Base-by-base conservation (phyloP, 768 basidiomycete species). In the Xerocomus spinulosus region DNA sequence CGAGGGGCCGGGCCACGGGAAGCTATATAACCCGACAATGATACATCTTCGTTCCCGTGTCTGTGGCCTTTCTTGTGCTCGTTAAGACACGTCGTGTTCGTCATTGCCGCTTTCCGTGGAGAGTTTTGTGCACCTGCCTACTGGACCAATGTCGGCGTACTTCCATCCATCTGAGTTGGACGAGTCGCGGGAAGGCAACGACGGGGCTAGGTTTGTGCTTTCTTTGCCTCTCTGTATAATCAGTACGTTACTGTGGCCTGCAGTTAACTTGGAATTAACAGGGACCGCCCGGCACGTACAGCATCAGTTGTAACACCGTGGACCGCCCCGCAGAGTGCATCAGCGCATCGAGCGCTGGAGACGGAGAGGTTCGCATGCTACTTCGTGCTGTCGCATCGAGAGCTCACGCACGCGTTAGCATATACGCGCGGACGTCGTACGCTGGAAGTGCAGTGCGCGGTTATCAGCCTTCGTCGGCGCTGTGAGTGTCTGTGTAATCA, bases 201-300 rank as follows among this genome's bases (percentile, higher is more conserved):
- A 32, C 7, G 9, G 17, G 4, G 24, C 23, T 32, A 52, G 58
- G 57, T 59, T 5, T 3, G 48, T 53, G n/a, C 9, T 32, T 7
- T 9, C 7, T 35, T n/a, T 37, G 6, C 37, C 18, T 14, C 37
- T 13, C n/a, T 35, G 9, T 21, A 21, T 36, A 17, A 17, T 29
- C 33, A 15, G 9, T 9, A 8, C 2, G 21, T 21, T 17, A 14
- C 30, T 15, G 28, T 37, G 4, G 10, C 3, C 20, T 5, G 23
- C 3, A 9, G n/a, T 25, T 56, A 37, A 55, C 48, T 29, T n/a
- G 29, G 17, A 8, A 13, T n/a, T 25, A 23, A 17, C n/a, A 58
- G 57, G 42, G 56, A 41, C n/a, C 8, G 9, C 14, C 28, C 24
- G 7, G 52, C 17, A 14, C 21, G 21, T 20, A 9, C 21, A 26